Evolutionary conservation across 2,329 filamentous ascomycete genomes (phyloP).

Genomic region (Penicillium sp.): DNA sequence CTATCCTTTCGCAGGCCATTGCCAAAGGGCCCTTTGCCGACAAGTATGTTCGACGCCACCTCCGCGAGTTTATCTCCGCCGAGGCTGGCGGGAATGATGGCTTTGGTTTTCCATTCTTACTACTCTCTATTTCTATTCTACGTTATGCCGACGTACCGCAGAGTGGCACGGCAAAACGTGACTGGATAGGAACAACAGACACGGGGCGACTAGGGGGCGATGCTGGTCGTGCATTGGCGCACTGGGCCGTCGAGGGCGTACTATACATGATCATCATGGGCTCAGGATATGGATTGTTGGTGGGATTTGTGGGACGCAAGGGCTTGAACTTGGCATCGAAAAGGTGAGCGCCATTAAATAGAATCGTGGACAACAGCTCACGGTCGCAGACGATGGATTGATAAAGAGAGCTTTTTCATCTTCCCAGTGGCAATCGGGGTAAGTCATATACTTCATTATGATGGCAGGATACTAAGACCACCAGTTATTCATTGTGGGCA

Average conservation of each 20-base stretch:
- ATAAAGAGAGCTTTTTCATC: constrained; percentile 55
- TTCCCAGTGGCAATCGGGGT: constrained; percentile 54
- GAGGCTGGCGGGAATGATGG: constrained; percentile 65
- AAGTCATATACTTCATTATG: constrained; percentile 6
- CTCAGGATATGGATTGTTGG: constrained; percentile 52
- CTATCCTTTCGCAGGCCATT: constrained; percentile 62
- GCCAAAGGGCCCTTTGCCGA: constrained; percentile 65
- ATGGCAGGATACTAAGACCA: background rate
- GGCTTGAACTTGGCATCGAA: constrained; percentile 44
- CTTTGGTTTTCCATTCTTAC: constrained; percentile 62
- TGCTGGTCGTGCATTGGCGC: constrained; percentile 52
- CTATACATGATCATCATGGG: constrained; percentile 60
- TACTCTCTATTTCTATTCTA: constrained; percentile 59
- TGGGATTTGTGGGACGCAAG: constrained; percentile 52
- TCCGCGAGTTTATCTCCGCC: constrained; percentile 63
- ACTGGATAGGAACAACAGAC: constrained; percentile 35
- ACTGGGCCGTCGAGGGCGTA: constrained; percentile 62
- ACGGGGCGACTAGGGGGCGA: constrained; percentile 56
- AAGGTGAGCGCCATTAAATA: constrained; percentile 18
- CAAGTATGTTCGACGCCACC: constrained; percentile 58
- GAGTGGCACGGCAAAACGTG: constrained; percentile 19
- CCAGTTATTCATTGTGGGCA: constrained; percentile 59
- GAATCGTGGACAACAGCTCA: background rate
- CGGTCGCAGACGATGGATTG: constrained; percentile 52
- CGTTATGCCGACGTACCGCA: constrained; percentile 49